Percentiles rank a stretch among this genome's conserved stretches.
These are phyloP conservation scores for Paramecium pentaurelia DNA, from an alignment of 73 alveolate species.

Conservation along the genomic window DNA sequence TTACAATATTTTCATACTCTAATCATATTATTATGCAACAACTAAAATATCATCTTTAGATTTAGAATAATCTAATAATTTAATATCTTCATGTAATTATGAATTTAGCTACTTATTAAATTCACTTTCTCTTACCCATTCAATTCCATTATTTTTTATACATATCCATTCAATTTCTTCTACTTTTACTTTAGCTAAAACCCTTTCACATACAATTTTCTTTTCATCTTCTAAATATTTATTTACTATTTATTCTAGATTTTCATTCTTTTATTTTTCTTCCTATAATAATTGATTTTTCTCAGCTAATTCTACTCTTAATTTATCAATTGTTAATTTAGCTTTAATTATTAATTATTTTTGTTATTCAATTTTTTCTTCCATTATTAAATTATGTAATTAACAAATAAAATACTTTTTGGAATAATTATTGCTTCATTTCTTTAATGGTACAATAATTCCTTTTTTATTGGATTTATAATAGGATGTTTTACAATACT, in stretches of 20 bases:
- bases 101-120: neutral
- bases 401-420: neutral
- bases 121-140: constrained; percentile 20
- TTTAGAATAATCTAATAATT: neutral
- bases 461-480: neutral
- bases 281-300: neutral
- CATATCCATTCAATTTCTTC: constrained; percentile 23
- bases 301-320: neutral
- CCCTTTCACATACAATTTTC: constrained; percentile 8
- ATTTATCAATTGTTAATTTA: neutral
- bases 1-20: neutral
- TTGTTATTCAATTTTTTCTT: constrained; percentile 24
- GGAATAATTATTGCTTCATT: neutral
- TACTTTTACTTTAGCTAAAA: constrained; percentile 24
- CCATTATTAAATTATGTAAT: neutral
- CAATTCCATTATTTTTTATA: neutral
- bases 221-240: neutral
- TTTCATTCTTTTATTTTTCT: neutral
- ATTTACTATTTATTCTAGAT: neutral
- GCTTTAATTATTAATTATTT: constrained; percentile 35
- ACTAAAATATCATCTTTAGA: constrained; percentile 13
- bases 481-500: neutral
- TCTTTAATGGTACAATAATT: neutral
- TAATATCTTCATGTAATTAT: neutral
- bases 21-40: neutral